Percentiles rank a stretch among this genome's conserved stretches.
Conservation (phyloP, 768 basidiomycete species). For the Suillus spraguei region DNA sequence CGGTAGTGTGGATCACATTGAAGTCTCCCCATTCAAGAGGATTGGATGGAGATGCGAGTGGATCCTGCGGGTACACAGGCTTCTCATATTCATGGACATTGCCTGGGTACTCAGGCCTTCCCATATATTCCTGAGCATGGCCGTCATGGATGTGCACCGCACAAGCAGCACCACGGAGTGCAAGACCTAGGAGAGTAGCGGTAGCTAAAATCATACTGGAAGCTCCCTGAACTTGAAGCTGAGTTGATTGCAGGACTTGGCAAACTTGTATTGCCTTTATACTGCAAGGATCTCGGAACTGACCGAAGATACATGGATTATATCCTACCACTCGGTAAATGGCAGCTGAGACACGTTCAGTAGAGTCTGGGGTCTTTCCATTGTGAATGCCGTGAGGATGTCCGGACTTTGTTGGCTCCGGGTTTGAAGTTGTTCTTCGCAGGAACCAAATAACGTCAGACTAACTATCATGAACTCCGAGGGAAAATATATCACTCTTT, state of each 20-base stretch:
- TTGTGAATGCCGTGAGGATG: no score
- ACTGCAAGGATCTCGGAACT: no score
- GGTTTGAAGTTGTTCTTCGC: no score
- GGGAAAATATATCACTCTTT: no score
- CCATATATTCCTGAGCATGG: slow-evolving; percentile 34
- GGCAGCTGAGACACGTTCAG: no score
- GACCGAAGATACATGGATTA: no score
- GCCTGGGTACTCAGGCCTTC: slow-evolving; percentile 33
- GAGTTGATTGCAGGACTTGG: neutral
- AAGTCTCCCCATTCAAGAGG: slow-evolving; percentile 86
- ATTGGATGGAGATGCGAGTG: slow-evolving; percentile 58
- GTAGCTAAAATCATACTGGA: slow-evolving; percentile 17
- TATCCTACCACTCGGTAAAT: no score
- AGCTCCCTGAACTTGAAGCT: neutral
- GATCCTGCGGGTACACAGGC: slow-evolving; percentile 31
- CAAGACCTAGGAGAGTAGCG: slow-evolving; percentile 21
- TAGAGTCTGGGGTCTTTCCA: no score
- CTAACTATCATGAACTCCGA: no score
- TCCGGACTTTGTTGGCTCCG: no score
- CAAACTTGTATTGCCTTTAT: neutral
- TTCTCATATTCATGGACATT: no score
- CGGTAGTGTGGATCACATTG: slow-evolving; percentile 86
- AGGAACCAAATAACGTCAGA: no score
- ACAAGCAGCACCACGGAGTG: slow-evolving; percentile 19
- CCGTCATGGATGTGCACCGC: slow-evolving; percentile 23